These are phyloP conservation scores for Penicillium longicatenatum DNA, from an alignment of 495 filamentous ascomycete species.

Conservation along the genomic window DNA sequence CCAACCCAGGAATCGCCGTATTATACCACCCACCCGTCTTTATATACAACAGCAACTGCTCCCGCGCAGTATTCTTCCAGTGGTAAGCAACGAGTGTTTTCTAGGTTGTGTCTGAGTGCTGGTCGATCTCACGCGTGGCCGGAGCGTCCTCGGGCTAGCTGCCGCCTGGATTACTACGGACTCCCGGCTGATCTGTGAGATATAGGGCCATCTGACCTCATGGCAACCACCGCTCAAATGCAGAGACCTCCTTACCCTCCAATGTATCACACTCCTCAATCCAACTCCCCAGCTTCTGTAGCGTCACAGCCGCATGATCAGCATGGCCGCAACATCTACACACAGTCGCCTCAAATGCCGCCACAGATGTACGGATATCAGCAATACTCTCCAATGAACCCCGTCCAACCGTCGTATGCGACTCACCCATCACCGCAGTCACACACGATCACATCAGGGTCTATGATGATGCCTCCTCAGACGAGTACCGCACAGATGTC, in stretches of 20 bases:
- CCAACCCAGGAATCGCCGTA: conserved; percentile 68
- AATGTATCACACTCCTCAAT: conserved; percentile 95
- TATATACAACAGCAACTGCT: conserved; percentile 70
- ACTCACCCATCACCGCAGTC: conserved; percentile 72
- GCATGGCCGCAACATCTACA: conserved; percentile 78
- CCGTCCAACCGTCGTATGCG: conserved; percentile 70
- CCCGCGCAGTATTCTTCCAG: conserved; percentile 74
- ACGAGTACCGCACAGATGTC: conserved; percentile 57
- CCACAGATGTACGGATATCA: conserved; percentile 77
- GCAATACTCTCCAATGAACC: conserved; percentile 72
- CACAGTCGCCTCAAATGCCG: conserved; percentile 74
- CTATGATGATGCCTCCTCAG: conserved; percentile 71
- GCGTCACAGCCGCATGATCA: conserved; percentile 90
- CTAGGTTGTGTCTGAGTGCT: neutral
- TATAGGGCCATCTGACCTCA: conserved; percentile 82
- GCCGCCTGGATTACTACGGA: conserved; percentile 6
- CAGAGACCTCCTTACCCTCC: conserved; percentile 81
- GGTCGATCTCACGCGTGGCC: neutral
- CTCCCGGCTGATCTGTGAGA: conserved; percentile 11
- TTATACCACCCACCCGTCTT: conserved; percentile 67
- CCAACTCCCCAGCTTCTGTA: conserved; percentile 94
- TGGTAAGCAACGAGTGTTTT: conserved; percentile 58
- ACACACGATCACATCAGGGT: conserved; percentile 61
- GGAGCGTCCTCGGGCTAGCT: conserved; percentile 1
- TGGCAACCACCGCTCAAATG: conserved; percentile 86